Conservation (phyloP, 2,329 filamentous ascomycete species). For the Colletotrichum filicis region DNA sequence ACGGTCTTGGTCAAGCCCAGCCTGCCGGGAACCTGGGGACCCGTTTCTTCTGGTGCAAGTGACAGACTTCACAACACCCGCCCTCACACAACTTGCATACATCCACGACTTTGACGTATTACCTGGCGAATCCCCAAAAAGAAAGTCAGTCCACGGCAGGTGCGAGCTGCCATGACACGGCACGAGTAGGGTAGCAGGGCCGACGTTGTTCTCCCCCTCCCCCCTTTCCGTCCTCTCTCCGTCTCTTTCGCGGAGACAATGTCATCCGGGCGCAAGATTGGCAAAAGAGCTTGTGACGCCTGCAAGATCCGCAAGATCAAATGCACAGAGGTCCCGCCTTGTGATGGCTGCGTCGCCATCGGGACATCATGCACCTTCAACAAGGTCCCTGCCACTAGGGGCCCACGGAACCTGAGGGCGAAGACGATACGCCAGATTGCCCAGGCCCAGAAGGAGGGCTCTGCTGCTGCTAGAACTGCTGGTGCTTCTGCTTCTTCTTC, state of each 20-base stretch:
- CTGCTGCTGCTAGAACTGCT: neutral
- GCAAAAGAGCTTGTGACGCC: conserved; percentile 59
- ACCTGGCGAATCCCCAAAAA: neutral
- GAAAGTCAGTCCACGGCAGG: neutral
- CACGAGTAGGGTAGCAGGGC: conserved; percentile 7
- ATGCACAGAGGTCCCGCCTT: conserved; percentile 59
- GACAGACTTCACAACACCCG: neutral
- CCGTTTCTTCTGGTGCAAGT: neutral
- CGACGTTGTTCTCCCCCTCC: conserved; percentile 9
- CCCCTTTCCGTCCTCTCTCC: too few species aligned
- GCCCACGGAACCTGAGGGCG: conserved; percentile 57
- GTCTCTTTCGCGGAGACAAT: conserved; percentile 33
- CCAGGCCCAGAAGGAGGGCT: conserved; percentile 40
- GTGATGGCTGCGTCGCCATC: conserved; percentile 54
- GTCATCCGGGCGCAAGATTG: conserved; percentile 43
- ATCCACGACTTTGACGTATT: neutral
- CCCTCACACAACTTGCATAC: neutral
- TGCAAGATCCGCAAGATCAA: conserved; percentile 65
- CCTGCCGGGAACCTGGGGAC: neutral
- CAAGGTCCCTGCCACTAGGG: conserved; percentile 54
- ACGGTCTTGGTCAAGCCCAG: neutral
- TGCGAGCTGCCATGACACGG: conserved; percentile 27
- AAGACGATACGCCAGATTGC: conserved; percentile 56
- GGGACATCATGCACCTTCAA: conserved; percentile 63
- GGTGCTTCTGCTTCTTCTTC: neutral